Base-by-base conservation (phyloP, 805 yeast species). In the Yamadazyma sp. region DNA sequence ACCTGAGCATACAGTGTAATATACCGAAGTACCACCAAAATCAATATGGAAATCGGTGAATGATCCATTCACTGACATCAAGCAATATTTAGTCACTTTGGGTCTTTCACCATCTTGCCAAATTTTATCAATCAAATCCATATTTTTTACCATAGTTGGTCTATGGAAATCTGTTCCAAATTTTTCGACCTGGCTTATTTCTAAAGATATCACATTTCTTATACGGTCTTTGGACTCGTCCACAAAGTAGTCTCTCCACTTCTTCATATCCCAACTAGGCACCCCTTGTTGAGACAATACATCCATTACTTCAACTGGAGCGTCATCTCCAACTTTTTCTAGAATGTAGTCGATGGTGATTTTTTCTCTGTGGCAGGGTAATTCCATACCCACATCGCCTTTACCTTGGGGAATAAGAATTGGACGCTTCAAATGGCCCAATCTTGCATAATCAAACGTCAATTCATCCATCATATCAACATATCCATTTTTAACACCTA, bases 11-110 rank as follows among this genome's bases (percentile, higher is more conserved):
- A 88, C 78, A 2, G 91, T 86, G 57, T 88, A 88, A 54, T 86
- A 88, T 4, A 88, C 97, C 1, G 93, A 83, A 0, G 96, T 85
- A 0, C 96, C 97, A 2, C 94, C 93, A 56, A 88, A 88, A 56
- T 88, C 97, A 27, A 88, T 68, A 56, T 88, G 97, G 59, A 87
- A 88, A 54, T 88, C 97, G 0, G 96, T 88, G 53, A 75, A 88
- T 2, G 93, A 78, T 40, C 81, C 76, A 17, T 70, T 64, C 2
- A 86, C 95, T 0, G 94, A 83, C 95, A 88, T 88, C 26, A 88
- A 65, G 43, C 94, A 81, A 54, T 88, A 88, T 36, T 80, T 76
- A 14, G 87, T 77, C 2, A 82, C 84, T 42, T 77, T 71, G 1
- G 87, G 84, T 35, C 77, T 58, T 3, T 40, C 50, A 4, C 46